Base-by-base conservation (phyloP, 2,329 filamentous ascomycete genomes). In the Sclerotinia glacialis region DNA sequence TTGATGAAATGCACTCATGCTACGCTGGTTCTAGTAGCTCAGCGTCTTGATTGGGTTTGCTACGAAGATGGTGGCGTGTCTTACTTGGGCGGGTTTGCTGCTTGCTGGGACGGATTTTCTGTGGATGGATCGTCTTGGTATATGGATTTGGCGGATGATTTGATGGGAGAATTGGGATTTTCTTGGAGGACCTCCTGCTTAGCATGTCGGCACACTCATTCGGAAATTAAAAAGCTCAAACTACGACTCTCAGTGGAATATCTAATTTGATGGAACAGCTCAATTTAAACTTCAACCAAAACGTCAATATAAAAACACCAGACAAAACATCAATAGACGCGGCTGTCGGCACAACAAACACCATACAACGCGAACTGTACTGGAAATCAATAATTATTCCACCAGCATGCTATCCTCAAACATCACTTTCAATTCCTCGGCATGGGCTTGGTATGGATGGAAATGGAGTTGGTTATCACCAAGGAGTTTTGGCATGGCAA, bases 1-100 rank as follows among this genome's bases (percentile, higher is more conserved):
- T 49, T 37, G 44, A 2, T 60, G 58, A 60, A 60, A 49, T 6
- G 58, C 44, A 23, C 58, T 60, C 58, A 60, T 49, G 58, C 28
- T 60, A 49, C 58, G 44, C 31, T 60, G n/a, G 44, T 60, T 60
- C 58, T 49, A 26, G 58, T 37, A 37, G 58, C 23, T 37, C n/a
- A 0, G 58, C 28, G 28, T 60, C 21, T 16, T 23, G 58, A 37
- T 37, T 37, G 44, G 14, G 28, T 49, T 60, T 49, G n/a, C 44
- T 37, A 49, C 14, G 44, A 49, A 49, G 44, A 60, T 49, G 44
- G 58, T 49, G 28, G 23, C 28, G 44, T 49, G 37, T 44, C 44
- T 49, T 47, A 59, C 55, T 47, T 37, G 16, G 31, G n/a, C 16
- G 58, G 44, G 21, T 37, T 60, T 49, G 58, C 58, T 60, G 58